phyloP scores from a whole-genome alignment of 805 yeast species.

The Yarrowia divulgata region DNA sequence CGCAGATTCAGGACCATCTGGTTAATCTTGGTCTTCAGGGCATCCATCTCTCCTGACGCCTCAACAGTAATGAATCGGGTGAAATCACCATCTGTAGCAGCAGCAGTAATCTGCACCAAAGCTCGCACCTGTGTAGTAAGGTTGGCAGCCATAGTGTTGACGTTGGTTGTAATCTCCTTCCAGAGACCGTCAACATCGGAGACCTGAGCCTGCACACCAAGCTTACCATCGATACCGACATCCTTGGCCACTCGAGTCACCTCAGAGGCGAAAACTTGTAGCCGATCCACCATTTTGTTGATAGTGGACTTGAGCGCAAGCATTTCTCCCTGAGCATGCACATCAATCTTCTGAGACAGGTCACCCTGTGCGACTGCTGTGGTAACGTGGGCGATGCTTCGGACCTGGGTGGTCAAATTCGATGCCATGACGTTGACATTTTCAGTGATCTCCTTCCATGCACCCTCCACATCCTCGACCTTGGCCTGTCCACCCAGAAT shows the following conservation, averaged over 20 bases:
- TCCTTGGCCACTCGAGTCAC: constrained; percentile 90
- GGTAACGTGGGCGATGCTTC: constrained; percentile 88
- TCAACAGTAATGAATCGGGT: constrained; percentile 90
- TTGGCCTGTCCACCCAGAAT: constrained; percentile 87
- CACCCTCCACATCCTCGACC: constrained; percentile 81
- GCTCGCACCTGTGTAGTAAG: constrained; percentile 92
- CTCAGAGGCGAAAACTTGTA: constrained; percentile 86
- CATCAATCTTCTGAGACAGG: constrained; percentile 81
- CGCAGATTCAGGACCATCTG: constrained; percentile 87
- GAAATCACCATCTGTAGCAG: constrained; percentile 93
- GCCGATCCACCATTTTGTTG: constrained; percentile 91
- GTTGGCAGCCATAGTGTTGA: constrained; percentile 93
- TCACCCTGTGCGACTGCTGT: constrained; percentile 94
- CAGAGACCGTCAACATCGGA: constrained; percentile 89
- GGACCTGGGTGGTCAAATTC: constrained; percentile 84
- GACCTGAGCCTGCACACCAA: constrained; percentile 92
- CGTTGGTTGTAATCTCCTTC: constrained; percentile 91
- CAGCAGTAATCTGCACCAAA: constrained; percentile 90
- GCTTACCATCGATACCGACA: constrained; percentile 91
- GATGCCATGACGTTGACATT: constrained; percentile 89
- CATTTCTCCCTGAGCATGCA: constrained; percentile 90
- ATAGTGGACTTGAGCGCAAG: constrained; percentile 84
- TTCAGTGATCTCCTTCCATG: constrained; percentile 84
- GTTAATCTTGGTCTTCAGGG: constrained; percentile 62
- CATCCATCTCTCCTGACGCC: constrained; percentile 88